A percentile compares a stretch with the other conserved stretches of the same genome.
Evolutionary conservation across 371 early-diverging fungal species (phyloP).

Genomic region (Lichtheimia hyalospora): DNA sequence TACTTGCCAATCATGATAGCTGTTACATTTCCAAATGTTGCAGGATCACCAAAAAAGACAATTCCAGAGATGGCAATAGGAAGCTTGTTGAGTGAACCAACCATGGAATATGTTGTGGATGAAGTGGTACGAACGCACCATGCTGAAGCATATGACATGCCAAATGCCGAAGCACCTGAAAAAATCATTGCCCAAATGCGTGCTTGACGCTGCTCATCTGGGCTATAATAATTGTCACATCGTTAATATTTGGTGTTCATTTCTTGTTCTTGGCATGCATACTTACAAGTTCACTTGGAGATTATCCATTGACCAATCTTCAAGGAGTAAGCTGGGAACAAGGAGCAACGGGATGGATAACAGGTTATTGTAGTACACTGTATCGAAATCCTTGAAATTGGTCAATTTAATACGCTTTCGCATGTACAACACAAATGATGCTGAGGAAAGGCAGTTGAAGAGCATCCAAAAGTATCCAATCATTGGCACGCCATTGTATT

Average conservation of each 20-base stretch:
- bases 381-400: conserved; percentile 93
- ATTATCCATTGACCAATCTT: conserved; percentile 68
- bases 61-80: conserved; percentile 96
- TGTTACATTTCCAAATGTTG: conserved; percentile 75
- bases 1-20: conserved; percentile 72
- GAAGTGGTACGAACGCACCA: conserved; percentile 96
- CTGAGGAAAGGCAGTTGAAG: conserved; percentile 91
- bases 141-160: conserved; percentile 89
- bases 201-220: conserved; percentile 45
- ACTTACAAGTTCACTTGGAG: conserved; percentile 61
- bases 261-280: not conserved
- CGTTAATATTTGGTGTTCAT: too few relatives aligned
- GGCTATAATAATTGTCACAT: conserved; percentile 37
- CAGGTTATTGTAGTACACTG: conserved; percentile 97
- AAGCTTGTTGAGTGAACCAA: conserved; percentile 98
- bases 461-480: conserved; percentile 87
- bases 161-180: conserved; percentile 87
- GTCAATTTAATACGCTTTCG: conserved; percentile 84
- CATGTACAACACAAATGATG: conserved; percentile 91
- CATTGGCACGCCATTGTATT: conserved; percentile 17
- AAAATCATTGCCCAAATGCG: conserved; percentile 74
- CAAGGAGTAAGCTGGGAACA: conserved; percentile 76
- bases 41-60: conserved; percentile 90
- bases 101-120: conserved; percentile 98
- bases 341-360: conserved; percentile 88